These are phyloP conservation scores for Citrullus amarus DNA, from an alignment of 306 rosid species.

Conservation along the genomic window DNA sequence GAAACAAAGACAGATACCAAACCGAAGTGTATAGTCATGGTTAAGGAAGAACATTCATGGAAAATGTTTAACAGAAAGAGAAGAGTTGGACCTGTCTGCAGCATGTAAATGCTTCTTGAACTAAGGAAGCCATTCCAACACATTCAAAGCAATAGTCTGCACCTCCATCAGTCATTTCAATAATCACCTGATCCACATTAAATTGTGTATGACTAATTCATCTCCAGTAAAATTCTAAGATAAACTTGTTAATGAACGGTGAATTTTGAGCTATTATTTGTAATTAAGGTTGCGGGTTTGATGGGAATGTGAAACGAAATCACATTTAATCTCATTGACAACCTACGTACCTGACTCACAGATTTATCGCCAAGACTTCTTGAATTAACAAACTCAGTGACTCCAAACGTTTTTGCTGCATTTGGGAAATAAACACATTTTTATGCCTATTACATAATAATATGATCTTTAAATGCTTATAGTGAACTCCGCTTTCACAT, in stretches of 20 bases:
- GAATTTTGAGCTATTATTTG: neutral
- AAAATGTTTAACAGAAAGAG: neutral
- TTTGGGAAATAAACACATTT: neutral
- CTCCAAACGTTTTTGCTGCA: constrained; percentile 65
- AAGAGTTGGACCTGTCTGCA: constrained; percentile 51
- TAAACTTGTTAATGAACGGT: neutral
- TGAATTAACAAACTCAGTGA: constrained; percentile 51
- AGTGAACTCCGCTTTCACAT: neutral
- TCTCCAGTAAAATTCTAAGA: neutral
- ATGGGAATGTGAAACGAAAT: neutral
- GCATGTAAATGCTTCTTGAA: constrained; percentile 69
- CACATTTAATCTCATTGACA: neutral
- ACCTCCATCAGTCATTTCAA: constrained; percentile 57
- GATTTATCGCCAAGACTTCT: constrained; percentile 41
- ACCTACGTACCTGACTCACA: constrained; percentile 50
- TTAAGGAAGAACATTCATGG: neutral
- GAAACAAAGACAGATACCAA: neutral
- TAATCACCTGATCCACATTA: constrained; percentile 30
- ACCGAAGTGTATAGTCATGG: neutral
- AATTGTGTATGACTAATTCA: neutral
- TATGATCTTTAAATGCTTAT: neutral
- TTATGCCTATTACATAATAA: neutral
- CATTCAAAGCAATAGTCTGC: constrained; percentile 87
- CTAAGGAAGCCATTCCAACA: constrained; percentile 61
- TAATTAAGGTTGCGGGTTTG: neutral